Evolutionary conservation across 1,284 basidiomycete genomes (phyloP).

Genomic region (Puccinia triticina): DNA sequence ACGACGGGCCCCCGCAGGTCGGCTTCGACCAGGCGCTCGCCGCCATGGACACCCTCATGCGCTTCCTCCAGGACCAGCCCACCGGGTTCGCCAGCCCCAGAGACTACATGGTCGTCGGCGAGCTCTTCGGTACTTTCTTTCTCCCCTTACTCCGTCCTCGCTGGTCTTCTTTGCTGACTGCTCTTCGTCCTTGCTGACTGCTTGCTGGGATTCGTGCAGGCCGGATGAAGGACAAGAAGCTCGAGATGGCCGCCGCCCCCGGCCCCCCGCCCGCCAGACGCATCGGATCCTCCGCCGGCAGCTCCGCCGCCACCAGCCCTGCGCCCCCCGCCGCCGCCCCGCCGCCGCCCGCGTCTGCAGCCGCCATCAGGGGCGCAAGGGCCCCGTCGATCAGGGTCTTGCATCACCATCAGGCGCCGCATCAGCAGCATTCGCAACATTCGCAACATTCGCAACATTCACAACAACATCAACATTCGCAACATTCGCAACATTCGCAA

Average conservation of each 20-base stretch:
- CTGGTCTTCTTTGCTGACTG: neutral
- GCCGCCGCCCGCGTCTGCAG: too few relatives aligned
- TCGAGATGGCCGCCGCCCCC: constrained; percentile 31
- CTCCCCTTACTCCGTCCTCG: neutral
- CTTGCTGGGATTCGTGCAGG: too few relatives aligned
- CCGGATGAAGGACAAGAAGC: constrained; percentile 50
- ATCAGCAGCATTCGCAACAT: too few relatives aligned
- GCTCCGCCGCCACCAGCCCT: too few relatives aligned
- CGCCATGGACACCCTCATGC: constrained; percentile 45
- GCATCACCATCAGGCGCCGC: too few relatives aligned
- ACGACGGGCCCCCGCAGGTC: constrained; percentile 11
- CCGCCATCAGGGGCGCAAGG: too few relatives aligned
- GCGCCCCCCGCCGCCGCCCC: too few relatives aligned
- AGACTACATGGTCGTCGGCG: constrained; percentile 51
- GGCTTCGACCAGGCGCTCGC: constrained; percentile 45
- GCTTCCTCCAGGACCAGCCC: constrained; percentile 49
- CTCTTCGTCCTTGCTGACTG: too few relatives aligned
- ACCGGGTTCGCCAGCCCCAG: constrained; percentile 45
- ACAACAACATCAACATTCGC: neutral
- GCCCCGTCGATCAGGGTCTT: too few relatives aligned
- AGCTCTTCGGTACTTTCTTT: constrained; percentile 41
- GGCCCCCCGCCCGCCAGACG: neutral
- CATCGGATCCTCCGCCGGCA: too few relatives aligned
- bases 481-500: neutral
- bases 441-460: too few relatives aligned